Percentiles rank a stretch among this genome's conserved stretches.
These are phyloP conservation scores for Wickerhamomyces subpelliculosus DNA, from an alignment of 805 yeast species.

Conservation along the genomic window DNA sequence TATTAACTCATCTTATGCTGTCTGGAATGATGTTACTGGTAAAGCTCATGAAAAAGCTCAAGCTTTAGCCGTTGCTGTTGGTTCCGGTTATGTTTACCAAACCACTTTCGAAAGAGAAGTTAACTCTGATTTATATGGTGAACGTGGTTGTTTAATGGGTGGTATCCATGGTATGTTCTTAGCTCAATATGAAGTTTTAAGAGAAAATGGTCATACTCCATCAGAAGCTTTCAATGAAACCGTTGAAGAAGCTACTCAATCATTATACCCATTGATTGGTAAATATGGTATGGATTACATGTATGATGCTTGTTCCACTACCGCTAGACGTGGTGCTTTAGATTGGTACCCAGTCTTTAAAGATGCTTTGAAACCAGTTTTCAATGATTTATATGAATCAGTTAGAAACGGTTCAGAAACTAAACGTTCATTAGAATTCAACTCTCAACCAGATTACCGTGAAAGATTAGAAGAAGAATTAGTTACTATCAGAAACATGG, in stretches of 20 bases:
- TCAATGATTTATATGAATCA: constrained; percentile 90
- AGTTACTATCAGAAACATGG: constrained; percentile 90
- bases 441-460: constrained; percentile 97
- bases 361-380: constrained; percentile 97
- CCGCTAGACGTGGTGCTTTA: constrained; percentile 99
- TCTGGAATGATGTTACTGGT: constrained; percentile 99
- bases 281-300: constrained; percentile 99
- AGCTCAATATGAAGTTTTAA: constrained; percentile 98
- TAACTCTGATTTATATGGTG: constrained; percentile 98
- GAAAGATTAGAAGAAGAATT: constrained; percentile 92
- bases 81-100: constrained; percentile 99
- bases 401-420: constrained; percentile 97
- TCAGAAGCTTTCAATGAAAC: constrained; percentile 99
- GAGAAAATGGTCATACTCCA: constrained; percentile 99
- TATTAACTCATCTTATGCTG: constrained; percentile 99
- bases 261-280: constrained; percentile 97
- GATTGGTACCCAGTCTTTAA: constrained; percentile 99
- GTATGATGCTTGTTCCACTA: constrained; percentile 99
- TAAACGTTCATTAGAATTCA: constrained; percentile 95
- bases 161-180: constrained; percentile 99
- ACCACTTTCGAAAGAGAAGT: constrained; percentile 99
- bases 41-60: constrained; percentile 98
- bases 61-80: constrained; percentile 98
- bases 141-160: constrained; percentile 99
- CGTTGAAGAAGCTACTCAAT: constrained; percentile 99